Percentiles rank a stretch among this genome's conserved stretches.
phyloP scores from a whole-genome alignment of 169 alveolate genomes.

The Babesia ovata region DNA sequence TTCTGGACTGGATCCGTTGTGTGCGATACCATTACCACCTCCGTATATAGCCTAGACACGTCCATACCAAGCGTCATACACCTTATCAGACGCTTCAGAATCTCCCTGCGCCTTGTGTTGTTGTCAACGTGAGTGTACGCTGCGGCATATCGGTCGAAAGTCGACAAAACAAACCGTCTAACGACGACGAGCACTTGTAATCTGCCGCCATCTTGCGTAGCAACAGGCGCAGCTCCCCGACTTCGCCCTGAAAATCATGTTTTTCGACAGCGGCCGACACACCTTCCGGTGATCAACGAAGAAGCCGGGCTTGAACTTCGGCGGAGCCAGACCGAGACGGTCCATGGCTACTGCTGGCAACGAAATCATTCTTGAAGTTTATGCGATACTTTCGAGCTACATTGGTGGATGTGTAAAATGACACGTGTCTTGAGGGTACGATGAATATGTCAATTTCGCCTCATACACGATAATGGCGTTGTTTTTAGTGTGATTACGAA shows the following conservation, averaged over 20 bases:
- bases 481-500: too few species aligned
- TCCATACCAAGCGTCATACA: constrained; percentile 93
- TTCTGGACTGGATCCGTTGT: constrained; percentile 98
- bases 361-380: constrained; percentile 21
- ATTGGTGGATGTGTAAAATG: constrained; percentile 3
- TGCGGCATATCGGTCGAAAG: background rate
- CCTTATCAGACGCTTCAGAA: constrained; percentile 87
- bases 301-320: constrained; percentile 51
- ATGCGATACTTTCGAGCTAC: constrained; percentile 9
- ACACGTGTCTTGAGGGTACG: too few species aligned
- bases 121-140: background rate
- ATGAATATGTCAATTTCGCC: too few species aligned
- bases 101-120: constrained; percentile 50
- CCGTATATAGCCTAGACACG: constrained; percentile 94
- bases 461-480: too few species aligned
- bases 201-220: constrained; percentile 65
- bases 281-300: constrained; percentile 63
- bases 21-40: constrained; percentile 94
- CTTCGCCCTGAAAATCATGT: constrained; percentile 56
- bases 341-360: constrained; percentile 39
- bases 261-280: background rate
- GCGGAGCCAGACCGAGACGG: constrained; percentile 45
- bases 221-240: constrained; percentile 60
- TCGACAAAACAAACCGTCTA: background rate
- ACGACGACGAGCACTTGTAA: constrained; percentile 28